Conservation (phyloP, 192 early-diverging fungal genomes). For the Globomyces pollinis-pini region DNA sequence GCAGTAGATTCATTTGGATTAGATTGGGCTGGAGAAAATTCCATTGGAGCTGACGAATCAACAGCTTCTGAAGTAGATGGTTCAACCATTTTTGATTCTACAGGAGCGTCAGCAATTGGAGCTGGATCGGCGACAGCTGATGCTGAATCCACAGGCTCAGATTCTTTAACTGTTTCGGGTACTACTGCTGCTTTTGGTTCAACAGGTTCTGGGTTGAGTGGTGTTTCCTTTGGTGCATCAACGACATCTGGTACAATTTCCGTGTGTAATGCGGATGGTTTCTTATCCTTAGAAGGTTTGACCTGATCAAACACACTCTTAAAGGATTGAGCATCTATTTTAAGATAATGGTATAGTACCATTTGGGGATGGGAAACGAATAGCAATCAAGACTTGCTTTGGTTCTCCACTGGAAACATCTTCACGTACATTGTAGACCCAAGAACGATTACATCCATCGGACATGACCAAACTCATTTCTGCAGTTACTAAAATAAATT, state of each 20-base stretch:
- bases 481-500: not conserved
- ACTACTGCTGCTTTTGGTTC: not conserved
- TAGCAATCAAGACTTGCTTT: not conserved
- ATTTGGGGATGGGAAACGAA: not conserved
- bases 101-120: not conserved
- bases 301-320: not conserved
- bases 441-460: slow-evolving; percentile 1
- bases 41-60: not conserved
- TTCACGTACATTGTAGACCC: not conserved
- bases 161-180: not conserved
- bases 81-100: not conserved
- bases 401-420: not conserved
- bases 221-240: not conserved
- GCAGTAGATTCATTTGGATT: not conserved
- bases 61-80: not conserved
- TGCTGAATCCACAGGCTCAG: no score
- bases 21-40: not conserved
- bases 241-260: not conserved
- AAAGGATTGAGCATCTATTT: not conserved
- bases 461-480: not conserved
- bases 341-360: not conserved
- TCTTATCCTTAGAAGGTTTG: not conserved
- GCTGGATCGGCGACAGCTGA: no score
- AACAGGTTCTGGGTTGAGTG: not conserved
- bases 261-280: not conserved